Conservation (phyloP, 116 monocot species). For the Zostera marina region DNA sequence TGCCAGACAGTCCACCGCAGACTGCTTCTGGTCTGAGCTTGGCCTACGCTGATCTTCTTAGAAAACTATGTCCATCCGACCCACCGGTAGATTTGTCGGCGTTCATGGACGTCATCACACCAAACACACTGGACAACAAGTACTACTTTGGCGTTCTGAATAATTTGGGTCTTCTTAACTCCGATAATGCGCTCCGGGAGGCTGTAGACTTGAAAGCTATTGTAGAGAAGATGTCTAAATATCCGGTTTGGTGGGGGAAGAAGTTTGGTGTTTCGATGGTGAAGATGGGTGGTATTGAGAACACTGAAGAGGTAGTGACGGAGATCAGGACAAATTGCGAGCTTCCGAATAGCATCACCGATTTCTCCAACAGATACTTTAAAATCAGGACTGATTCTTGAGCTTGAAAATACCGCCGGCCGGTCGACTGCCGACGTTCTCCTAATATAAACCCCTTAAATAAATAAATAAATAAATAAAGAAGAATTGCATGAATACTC, state of each 20-base stretch:
- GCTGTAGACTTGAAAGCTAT: not conserved
- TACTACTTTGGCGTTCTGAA: conserved; percentile 21
- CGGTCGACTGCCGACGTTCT: too few species aligned
- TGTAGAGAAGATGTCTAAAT: conserved; percentile 7
- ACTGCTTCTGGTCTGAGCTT: conserved; percentile 2
- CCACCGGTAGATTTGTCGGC: not conserved
- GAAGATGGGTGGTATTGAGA: conserved; percentile 29
- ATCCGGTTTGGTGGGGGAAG: conserved; percentile 5
- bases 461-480: too few species aligned
- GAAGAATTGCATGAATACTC: too few species aligned
- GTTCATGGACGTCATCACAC: conserved; percentile 7
- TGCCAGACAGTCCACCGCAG: too few species aligned
- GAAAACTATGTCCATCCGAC: conserved; percentile 3
- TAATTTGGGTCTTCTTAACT: conserved; percentile 24
- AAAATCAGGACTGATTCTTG: too few species aligned
- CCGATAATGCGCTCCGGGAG: conserved; percentile 23
- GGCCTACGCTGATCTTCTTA: conserved; percentile 3
- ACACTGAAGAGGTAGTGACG: too few species aligned
- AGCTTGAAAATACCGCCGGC: too few species aligned
- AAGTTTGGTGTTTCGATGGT: conserved; percentile 28
- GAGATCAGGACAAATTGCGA: conserved; percentile 32
- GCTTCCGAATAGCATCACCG: too few species aligned
- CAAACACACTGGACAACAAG: conserved; percentile 6
- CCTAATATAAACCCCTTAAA: too few species aligned
- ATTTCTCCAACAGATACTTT: too few species aligned